Conservation (phyloP, 495 filamentous ascomycete genomes). For the Hypoxylon trugodes region DNA sequence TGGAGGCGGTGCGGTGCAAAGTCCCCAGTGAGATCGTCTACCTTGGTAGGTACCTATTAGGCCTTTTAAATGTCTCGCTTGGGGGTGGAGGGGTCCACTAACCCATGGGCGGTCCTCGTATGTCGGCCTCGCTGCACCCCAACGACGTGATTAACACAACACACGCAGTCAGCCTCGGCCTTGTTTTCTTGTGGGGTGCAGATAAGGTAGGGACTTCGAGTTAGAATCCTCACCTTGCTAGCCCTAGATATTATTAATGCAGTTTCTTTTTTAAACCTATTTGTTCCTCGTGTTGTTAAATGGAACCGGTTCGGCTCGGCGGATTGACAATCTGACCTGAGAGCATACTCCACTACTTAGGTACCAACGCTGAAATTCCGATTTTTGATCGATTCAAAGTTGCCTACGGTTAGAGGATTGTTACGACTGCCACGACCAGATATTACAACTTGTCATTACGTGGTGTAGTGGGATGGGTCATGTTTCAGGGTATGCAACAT, state of each 20-base stretch:
- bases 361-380: too few relatives aligned
- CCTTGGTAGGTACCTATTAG: too few relatives aligned
- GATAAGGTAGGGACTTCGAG: constrained; percentile 22
- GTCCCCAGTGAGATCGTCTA: constrained; percentile 16
- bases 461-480: constrained; percentile 19
- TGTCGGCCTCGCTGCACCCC: constrained; percentile 25
- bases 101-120: constrained; percentile 29
- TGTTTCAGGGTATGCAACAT: constrained; percentile 39
- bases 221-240: constrained; percentile 7
- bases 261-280: too few relatives aligned
- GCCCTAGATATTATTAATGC: constrained; percentile 17
- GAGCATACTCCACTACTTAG: too few relatives aligned
- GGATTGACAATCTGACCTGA: too few relatives aligned
- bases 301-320: too few relatives aligned
- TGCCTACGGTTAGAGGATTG: background rate
- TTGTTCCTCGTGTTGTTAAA: constrained; percentile 15
- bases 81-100: constrained; percentile 12
- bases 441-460: constrained; percentile 6
- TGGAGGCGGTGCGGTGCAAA: constrained; percentile 20
- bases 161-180: constrained; percentile 39
- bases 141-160: constrained; percentile 33
- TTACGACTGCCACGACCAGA: constrained; percentile 3
- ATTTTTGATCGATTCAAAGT: too few relatives aligned
- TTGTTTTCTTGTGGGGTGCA: constrained; percentile 41
- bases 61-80: constrained; percentile 16